phyloP scores from a whole-genome alignment of 345 rosid genomes.

The Sisymbrium altissimum region DNA sequence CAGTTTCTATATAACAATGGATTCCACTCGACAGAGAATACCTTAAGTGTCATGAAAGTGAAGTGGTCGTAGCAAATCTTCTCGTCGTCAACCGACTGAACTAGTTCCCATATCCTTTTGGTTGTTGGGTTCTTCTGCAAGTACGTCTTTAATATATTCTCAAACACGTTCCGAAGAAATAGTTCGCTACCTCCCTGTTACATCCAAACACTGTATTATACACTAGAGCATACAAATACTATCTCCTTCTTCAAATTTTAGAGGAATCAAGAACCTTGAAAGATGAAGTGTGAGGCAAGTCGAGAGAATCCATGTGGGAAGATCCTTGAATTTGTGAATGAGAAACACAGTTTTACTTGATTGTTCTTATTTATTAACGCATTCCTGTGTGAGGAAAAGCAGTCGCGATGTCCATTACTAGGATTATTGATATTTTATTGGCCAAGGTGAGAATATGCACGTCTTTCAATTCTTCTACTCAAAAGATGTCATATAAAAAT shows the following conservation, averaged over 20 bases:
- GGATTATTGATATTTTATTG: not conserved
- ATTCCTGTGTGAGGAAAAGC: not conserved
- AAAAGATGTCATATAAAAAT: too few species aligned
- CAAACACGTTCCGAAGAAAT: constrained; percentile 61
- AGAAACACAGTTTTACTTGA: too few species aligned
- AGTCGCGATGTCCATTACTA: not conserved
- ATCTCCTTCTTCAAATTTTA: not conserved
- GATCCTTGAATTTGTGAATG: not conserved
- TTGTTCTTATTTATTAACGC: too few species aligned
- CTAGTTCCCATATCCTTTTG: constrained; percentile 63
- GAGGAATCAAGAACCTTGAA: constrained; percentile 23
- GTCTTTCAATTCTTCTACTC: too few species aligned
- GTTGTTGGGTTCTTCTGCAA: constrained; percentile 69
- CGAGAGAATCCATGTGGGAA: not conserved
- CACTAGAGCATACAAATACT: not conserved
- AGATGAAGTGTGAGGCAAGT: constrained; percentile 13
- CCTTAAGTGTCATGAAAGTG: constrained; percentile 84
- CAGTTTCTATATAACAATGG: not conserved
- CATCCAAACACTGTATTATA: not conserved
- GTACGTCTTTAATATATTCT: constrained; percentile 56
- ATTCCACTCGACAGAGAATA: constrained; percentile 18
- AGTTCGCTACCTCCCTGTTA: constrained; percentile 46
- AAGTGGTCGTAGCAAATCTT: constrained; percentile 74
- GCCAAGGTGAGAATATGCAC: not conserved
- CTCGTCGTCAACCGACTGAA: constrained; percentile 45